Evolutionary conservation across 1,139 yeast species (phyloP).

Genomic region (Spencermartinsiella ligniputridi): DNA sequence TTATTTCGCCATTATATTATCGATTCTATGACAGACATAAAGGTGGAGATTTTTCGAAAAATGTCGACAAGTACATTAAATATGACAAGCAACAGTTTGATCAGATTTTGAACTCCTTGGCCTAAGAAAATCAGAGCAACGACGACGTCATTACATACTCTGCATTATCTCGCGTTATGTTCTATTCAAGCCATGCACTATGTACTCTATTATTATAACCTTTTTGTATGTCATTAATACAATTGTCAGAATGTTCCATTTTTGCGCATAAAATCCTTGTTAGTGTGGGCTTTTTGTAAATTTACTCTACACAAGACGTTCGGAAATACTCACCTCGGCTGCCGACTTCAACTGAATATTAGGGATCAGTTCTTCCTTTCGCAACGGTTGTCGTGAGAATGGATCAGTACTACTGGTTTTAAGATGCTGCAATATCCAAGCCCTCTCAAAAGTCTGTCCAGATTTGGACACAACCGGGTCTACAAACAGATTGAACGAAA

Average conservation of each 20-base stretch:
- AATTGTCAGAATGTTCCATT: constrained; percentile 14
- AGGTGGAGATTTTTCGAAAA: constrained; percentile 67
- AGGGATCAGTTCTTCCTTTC: constrained; percentile 41
- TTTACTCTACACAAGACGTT: not conserved
- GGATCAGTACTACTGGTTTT: constrained; percentile 41
- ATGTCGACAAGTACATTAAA: constrained; percentile 67
- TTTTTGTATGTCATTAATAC: not conserved
- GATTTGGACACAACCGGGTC: constrained; percentile 50
- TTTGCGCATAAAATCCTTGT: constrained; percentile 14
- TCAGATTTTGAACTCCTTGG: constrained; percentile 37
- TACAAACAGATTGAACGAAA: constrained; percentile 42
- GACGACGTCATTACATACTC: too few relatives aligned
- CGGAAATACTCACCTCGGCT: constrained; percentile 27
- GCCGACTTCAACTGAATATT: constrained; percentile 43
- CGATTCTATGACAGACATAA: constrained; percentile 76
- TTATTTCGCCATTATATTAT: constrained; percentile 77
- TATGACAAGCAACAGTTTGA: constrained; percentile 64
- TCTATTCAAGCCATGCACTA: too few relatives aligned
- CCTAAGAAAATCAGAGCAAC: constrained; percentile 3
- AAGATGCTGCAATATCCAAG: constrained; percentile 40
- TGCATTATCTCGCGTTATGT: too few relatives aligned
- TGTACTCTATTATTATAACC: not conserved
- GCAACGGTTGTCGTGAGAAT: constrained; percentile 38
- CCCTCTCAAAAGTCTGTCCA: constrained; percentile 46
- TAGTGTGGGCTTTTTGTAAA: not conserved